Evolutionary conservation across 306 rosid species (phyloP), one percentile per base, ranked within the genome.

Genomic region (Boehmeria nivea): DNA sequence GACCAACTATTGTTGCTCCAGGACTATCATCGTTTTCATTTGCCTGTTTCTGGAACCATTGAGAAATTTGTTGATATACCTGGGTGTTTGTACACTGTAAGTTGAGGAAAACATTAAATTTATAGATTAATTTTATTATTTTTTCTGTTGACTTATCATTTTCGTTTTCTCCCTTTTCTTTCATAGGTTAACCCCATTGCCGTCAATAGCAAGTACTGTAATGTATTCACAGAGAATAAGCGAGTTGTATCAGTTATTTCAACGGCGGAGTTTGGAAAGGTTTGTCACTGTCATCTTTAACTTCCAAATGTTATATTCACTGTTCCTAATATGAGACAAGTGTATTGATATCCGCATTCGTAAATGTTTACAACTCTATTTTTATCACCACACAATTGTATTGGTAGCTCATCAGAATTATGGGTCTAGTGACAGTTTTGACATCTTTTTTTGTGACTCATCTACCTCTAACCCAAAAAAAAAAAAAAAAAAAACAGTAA

Each of bases 1-100:
- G 15, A 33, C 15, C 23, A 14, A 6, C 43, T 59, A 11, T 31
- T 44, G 31, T 62, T 57, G 33, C 76, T 80, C 60, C 94, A 91
- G 98, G 98, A 91, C 59, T 91, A 91, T 78, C 98, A 91, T 69
- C 94, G 98, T 28, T 91, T 87, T 67, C 98, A 91, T 69, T 38
- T 67, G 26, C 98, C 96, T 22, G 95, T 91, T 43, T 82, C 95
- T 57, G 98, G 98, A 74, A 66, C 48, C 24, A 52, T 91, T 62
- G 91, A 84, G 75, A 72, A 82, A 69, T 80, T 73, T 62, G 71
- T 84, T 31, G 46, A 84, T 49, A 78, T 91, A 69, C 87, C 98
- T 15, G 98, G 98, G 66, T 80, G 94, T 81, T 72, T 91, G 65
- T 87, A 78, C 68, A 91, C 98, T 16, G 98, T 91, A 90, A 44